Evolutionary conservation across 108 stramenopile species (phyloP), one percentile per base, ranked within the genome.

Genomic region (Mediolabrus comicus): DNA sequence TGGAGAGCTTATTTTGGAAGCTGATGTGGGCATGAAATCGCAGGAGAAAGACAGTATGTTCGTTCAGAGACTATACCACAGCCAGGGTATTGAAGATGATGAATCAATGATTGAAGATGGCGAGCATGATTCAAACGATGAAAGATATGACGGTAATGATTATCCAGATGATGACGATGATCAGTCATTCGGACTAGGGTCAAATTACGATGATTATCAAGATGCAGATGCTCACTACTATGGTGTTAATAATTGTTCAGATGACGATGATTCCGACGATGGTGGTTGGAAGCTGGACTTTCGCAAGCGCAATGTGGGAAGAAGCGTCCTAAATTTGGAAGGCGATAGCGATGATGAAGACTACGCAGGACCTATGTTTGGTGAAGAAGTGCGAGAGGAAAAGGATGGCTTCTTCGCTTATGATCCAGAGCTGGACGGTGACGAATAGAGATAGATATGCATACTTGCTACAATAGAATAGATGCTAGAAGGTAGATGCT

Each of bases 1-100:
- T 33, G 92, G 92, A 16, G 87, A 91, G 64, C 71, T 94, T 2
- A 64, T 94, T 13, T 58, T 94, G 31, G 74, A 80, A 51, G 79
- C 73, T 43, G 85, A 87, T 27, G 14, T 13, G 34, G 25, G 30
- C 24, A 14, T 4, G 22, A 39, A 61, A 29, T 58, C 51, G 52
- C 53, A 31, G 49, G 53, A 59, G 9, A 29, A 46, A 0, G 64
- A 71, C 17, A 63, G 65, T 33, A 27, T 12, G 41, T 54, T 65
- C 30, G 57, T 66, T 4, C 58, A 59, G 34, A 35, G 58, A 51
- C 66, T 65, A 13, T 74, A 62, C 41, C 57, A 53, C 69, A 52
- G 51, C 32, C 22, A 54, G 38, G 34, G 39, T 60, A 55, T 59
- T 19, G 66, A 55, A 17, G 74, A 38, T 32, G 38, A 71, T 36